Conservation (phyloP, 352 stramenopile species). For the Phytophthora brassicae region DNA sequence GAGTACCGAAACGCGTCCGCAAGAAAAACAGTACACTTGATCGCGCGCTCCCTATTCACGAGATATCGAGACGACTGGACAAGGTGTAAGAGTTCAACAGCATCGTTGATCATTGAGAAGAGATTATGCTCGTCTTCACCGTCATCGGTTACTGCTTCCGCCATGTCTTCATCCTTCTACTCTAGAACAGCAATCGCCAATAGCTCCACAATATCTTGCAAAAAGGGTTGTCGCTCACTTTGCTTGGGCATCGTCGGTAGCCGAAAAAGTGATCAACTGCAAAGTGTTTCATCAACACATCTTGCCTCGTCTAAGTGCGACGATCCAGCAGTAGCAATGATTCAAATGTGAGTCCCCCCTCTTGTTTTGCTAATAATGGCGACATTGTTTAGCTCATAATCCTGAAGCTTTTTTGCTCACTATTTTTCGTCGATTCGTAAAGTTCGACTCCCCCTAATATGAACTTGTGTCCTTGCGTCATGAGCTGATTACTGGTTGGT, state of each 20-base stretch:
- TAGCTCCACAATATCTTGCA: background rate
- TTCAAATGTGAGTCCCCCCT: background rate
- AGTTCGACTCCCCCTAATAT: no score
- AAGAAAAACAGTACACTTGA: background rate
- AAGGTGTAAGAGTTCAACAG: background rate
- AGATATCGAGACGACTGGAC: conserved; percentile 4
- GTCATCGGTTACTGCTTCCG: background rate
- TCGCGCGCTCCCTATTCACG: background rate
- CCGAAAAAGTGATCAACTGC: no score
- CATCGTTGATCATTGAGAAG: background rate
- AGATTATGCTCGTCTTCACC: background rate
- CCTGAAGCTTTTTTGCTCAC: no score
- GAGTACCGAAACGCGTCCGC: background rate
- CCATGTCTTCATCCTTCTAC: background rate
- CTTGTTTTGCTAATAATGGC: background rate
- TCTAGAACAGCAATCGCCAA: background rate
- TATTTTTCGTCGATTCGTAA: no score
- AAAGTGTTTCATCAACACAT: background rate
- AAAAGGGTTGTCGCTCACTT: background rate
- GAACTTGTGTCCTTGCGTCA: no score
- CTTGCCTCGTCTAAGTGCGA: background rate
- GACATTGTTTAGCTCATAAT: no score
- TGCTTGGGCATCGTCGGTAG: background rate
- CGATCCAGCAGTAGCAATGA: background rate
- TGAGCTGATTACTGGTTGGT: no score